Percentiles rank a stretch among this genome's conserved stretches.
Evolutionary conservation across 805 yeast genomes (phyloP).

Genomic region (Barnettozyma botsteinii): DNA sequence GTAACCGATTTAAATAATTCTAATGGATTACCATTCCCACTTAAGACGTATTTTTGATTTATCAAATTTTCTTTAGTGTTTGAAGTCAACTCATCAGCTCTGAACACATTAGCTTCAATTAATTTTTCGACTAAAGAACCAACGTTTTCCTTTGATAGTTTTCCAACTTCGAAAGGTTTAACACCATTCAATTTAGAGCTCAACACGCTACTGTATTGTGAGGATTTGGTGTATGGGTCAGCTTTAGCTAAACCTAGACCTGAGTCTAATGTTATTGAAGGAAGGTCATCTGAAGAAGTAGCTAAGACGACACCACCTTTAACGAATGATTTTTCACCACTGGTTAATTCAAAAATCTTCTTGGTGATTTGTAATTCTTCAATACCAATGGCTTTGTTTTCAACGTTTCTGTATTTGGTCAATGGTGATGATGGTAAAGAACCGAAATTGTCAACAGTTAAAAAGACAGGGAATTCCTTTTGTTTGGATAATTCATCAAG

Average conservation of each 20-base stretch:
- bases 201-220: constrained; percentile 48
- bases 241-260: constrained; percentile 48
- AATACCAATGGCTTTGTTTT: constrained; percentile 51
- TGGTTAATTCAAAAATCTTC: constrained; percentile 45
- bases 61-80: constrained; percentile 33
- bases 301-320: constrained; percentile 65
- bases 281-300: constrained; percentile 48
- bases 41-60: constrained; percentile 44
- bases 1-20: constrained; percentile 24
- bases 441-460: constrained; percentile 73
- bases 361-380: constrained; percentile 60
- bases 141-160: constrained; percentile 41
- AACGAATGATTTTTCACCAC: constrained; percentile 47
- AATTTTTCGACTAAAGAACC: constrained; percentile 36
- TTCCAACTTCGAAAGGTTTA: constrained; percentile 36
- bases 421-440: constrained; percentile 48
- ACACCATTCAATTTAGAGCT: constrained; percentile 41
- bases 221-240: constrained; percentile 48
- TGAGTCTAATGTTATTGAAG: constrained; percentile 50
- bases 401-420: constrained; percentile 55
- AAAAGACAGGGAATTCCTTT: constrained; percentile 46
- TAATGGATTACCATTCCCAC: constrained; percentile 63
- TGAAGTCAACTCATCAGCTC: constrained; percentile 29
- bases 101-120: constrained; percentile 34
- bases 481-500: constrained; percentile 52